Evolutionary conservation across 2,329 filamentous ascomycete species (phyloP).

Genomic region (Teratosphaeria destructans): DNA sequence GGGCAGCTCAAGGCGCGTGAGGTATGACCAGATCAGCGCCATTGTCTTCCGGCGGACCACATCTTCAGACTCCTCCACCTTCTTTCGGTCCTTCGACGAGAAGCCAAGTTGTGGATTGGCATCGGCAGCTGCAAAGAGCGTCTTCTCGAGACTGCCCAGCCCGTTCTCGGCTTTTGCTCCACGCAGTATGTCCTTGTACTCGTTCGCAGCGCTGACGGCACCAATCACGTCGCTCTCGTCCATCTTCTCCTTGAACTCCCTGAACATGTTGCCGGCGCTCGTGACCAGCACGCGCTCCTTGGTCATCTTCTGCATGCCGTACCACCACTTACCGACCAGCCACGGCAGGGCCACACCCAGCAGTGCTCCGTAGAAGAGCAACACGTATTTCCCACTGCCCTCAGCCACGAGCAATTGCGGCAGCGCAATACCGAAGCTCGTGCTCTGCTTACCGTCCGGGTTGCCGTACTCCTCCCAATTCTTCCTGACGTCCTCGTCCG

Average conservation of each 20-base stretch:
- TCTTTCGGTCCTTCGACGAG: constrained; percentile 61
- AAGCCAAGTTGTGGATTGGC: constrained; percentile 40
- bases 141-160: constrained; percentile 73
- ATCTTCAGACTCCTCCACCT: constrained; percentile 70
- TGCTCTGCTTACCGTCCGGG: constrained; percentile 95
- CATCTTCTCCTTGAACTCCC: constrained; percentile 78
- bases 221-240: constrained; percentile 69
- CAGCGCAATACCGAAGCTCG: constrained; percentile 93
- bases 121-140: constrained; percentile 50
- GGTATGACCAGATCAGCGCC: constrained; percentile 87
- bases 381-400: constrained; percentile 89
- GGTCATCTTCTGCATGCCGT: constrained; percentile 84
- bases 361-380: constrained; percentile 78
- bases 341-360: constrained; percentile 88
- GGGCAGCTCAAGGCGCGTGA: constrained; percentile 76
- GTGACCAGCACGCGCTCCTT: constrained; percentile 89
- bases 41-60: constrained; percentile 74
- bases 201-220: constrained; percentile 74
- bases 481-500: constrained; percentile 92
- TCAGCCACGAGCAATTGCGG: constrained; percentile 88
- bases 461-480: constrained; percentile 95
- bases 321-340: constrained; percentile 96
- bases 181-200: constrained; percentile 67
- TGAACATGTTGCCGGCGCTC: constrained; percentile 89
- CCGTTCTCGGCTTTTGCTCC: constrained; percentile 71